A percentile compares a stretch with the other conserved stretches of the same genome.
phyloP scores from a whole-genome alignment of 2,329 filamentous ascomycete species.

The Verticillium longisporum region DNA sequence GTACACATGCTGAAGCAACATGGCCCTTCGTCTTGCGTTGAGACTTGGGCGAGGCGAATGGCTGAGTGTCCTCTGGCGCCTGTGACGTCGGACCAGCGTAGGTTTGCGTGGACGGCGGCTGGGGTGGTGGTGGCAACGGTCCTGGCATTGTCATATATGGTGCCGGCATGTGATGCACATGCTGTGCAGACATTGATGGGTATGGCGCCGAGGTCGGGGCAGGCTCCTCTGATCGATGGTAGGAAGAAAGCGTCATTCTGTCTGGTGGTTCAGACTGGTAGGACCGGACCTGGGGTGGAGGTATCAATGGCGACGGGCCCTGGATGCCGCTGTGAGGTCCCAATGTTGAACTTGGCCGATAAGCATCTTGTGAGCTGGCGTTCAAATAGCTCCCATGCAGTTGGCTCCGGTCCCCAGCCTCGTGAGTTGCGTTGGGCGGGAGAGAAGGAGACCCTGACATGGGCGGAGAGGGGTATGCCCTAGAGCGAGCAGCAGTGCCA shows the following conservation, averaged over 20 bases:
- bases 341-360: slow-evolving; percentile 30
- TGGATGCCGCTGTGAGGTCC: slow-evolving; percentile 28
- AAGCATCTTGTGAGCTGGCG: slow-evolving; percentile 40
- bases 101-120: slow-evolving; percentile 16
- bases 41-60: slow-evolving; percentile 50
- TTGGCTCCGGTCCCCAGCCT: slow-evolving; percentile 48
- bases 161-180: slow-evolving; percentile 11
- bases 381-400: slow-evolving; percentile 33
- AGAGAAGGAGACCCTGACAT: slow-evolving; percentile 64
- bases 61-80: slow-evolving; percentile 32
- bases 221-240: slow-evolving; percentile 29
- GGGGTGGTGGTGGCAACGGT: slow-evolving; percentile 20
- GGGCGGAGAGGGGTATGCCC: slow-evolving; percentile 65
- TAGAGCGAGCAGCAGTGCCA: slow-evolving; percentile 45
- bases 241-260: slow-evolving; percentile 28
- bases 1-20: slow-evolving; percentile 78
- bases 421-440: slow-evolving; percentile 51
- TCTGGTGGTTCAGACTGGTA: slow-evolving; percentile 31
- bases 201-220: slow-evolving; percentile 21
- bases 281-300: slow-evolving; percentile 24
- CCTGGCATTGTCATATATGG: slow-evolving; percentile 17
- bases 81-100: slow-evolving; percentile 21
- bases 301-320: slow-evolving; percentile 11
- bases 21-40: slow-evolving; percentile 70
- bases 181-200: slow-evolving; percentile 8